These are phyloP conservation scores for Barnettozyma wickerhamii DNA, from an alignment of 805 yeast genomes.

Conservation along the genomic window DNA sequence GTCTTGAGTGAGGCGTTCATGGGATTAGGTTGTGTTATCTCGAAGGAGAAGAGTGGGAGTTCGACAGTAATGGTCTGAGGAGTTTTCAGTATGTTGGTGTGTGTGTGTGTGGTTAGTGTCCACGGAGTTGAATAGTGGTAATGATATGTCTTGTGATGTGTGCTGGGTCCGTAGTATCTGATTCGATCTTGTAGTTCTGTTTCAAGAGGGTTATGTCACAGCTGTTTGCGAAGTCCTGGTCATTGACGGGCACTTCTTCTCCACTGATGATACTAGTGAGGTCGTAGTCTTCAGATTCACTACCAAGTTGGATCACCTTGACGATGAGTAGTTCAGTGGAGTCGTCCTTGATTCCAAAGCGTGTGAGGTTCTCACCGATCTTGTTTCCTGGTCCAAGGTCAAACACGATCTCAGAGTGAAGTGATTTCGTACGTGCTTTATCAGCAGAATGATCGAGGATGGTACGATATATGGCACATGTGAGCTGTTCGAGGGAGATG, in stretches of 20 bases:
- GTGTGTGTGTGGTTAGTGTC: conserved; percentile 22
- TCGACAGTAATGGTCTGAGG: too few species aligned
- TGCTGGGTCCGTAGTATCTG: conserved; percentile 5
- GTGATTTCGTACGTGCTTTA: conserved; percentile 53
- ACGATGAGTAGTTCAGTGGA: conserved; percentile 45
- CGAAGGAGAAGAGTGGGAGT: conserved; percentile 59
- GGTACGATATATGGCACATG: conserved; percentile 57
- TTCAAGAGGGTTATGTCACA: conserved; percentile 33
- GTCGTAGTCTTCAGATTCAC: conserved; percentile 12
- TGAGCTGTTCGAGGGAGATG: conserved; percentile 57
- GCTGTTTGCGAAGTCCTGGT: conserved; percentile 27
- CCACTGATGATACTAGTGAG: conserved; percentile 30
- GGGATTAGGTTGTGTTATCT: conserved; percentile 82
- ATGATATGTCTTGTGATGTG: conserved; percentile 39
- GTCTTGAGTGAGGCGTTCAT: conserved; percentile 84
- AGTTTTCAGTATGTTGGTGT: too few species aligned
- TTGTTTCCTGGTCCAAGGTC: conserved; percentile 68
- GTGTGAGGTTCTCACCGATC: conserved; percentile 63
- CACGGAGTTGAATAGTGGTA: conserved; percentile 46
- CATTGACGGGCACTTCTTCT: conserved; percentile 29
- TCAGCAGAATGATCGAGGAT: conserved; percentile 45
- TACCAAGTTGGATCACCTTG: conserved; percentile 40
- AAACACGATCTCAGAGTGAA: conserved; percentile 70
- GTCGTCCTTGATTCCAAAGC: conserved; percentile 61
- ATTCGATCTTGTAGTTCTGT: conserved; percentile 21